phyloP scores from a whole-genome alignment of 495 filamentous ascomycete species.

The Aspergillus saccharolyticus region DNA sequence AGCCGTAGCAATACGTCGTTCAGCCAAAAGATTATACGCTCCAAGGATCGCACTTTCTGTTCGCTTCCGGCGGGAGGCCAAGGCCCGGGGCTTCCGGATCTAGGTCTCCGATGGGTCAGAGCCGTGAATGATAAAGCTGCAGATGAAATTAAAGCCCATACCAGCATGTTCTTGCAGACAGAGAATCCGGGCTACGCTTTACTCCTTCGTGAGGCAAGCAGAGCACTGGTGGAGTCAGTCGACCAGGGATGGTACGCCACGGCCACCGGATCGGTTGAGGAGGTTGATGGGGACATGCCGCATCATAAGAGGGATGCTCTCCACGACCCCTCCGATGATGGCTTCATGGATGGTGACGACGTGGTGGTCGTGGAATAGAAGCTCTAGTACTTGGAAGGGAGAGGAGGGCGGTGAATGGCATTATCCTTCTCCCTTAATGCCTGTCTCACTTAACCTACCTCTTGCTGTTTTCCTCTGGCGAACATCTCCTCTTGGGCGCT shows the following conservation, averaged over 20 bases:
- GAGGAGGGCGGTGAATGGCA: not conserved
- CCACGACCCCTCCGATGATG: slow-evolving; percentile 15
- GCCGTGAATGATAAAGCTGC: slow-evolving; percentile 70
- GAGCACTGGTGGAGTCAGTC: slow-evolving; percentile 48
- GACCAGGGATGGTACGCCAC: slow-evolving; percentile 40
- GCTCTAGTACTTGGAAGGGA: not conserved
- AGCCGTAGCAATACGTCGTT: slow-evolving; percentile 26
- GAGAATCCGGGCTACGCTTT: slow-evolving; percentile 74
- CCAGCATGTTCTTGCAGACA: slow-evolving; percentile 77
- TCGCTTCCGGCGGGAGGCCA: slow-evolving; percentile 60
- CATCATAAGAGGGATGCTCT: slow-evolving; percentile 11
- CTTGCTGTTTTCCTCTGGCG: not conserved
- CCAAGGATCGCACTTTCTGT: slow-evolving; percentile 74
- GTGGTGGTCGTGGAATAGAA: slow-evolving; percentile 36
- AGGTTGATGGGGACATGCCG: slow-evolving; percentile 11
- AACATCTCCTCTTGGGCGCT: not conserved
- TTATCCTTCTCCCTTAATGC: not conserved
- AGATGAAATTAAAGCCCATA: slow-evolving; percentile 81
- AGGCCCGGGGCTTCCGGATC: slow-evolving; percentile 14
- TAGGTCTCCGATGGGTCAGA: slow-evolving; percentile 52
- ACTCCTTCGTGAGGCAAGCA: slow-evolving; percentile 61
- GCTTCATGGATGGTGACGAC: slow-evolving; percentile 36
- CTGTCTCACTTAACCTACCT: not conserved
- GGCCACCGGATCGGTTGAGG: slow-evolving; percentile 25
- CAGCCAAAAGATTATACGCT: slow-evolving; percentile 38